Evolutionary conservation across 768 basidiomycete species (phyloP).

Genomic region (Suillus spraguei): DNA sequence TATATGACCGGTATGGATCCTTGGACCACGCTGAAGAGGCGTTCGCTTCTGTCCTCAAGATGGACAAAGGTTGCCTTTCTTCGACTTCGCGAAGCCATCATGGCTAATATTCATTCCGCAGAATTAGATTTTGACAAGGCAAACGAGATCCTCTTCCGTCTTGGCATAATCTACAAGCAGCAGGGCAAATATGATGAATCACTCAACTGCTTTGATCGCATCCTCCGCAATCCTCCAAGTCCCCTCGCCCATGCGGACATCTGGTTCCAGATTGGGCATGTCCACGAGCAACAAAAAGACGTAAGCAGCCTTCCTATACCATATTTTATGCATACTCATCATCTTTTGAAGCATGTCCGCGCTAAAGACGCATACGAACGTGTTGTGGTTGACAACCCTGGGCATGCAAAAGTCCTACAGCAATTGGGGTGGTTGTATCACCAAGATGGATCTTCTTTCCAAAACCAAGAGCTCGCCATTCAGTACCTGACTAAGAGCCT

Average conservation of each 20-base stretch:
- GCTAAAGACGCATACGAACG: constrained; percentile 97
- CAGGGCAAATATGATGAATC: constrained; percentile 92
- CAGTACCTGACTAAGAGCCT: constrained; percentile 92
- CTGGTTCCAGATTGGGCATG: constrained; percentile 99
- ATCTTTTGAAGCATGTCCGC: constrained; percentile 63
- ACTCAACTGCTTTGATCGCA: constrained; percentile 93
- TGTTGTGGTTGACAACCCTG: constrained; percentile 90
- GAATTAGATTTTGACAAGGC: constrained; percentile 92
- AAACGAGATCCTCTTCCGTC: constrained; percentile 96
- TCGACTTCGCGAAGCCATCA: not conserved
- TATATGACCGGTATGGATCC: constrained; percentile 98
- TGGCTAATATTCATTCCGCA: constrained; percentile 33
- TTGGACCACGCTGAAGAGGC: constrained; percentile 99
- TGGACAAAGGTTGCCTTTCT: constrained; percentile 83
- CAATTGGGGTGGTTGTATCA: constrained; percentile 98
- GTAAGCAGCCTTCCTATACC: constrained; percentile 46
- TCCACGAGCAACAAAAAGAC: constrained; percentile 96
- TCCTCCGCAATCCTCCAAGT: constrained; percentile 92
- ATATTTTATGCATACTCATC: constrained; percentile 16
- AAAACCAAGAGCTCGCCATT: constrained; percentile 94
- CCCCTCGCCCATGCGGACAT: constrained; percentile 97
- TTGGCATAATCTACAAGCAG: constrained; percentile 99
- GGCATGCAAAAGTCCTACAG: constrained; percentile 95
- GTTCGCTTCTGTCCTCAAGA: constrained; percentile 91
- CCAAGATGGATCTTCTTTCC: constrained; percentile 92